Evolutionary conservation across 1,284 basidiomycete genomes (phyloP), one percentile per base, ranked within the genome.

Genomic region (Exsudoporus floridanus): DNA sequence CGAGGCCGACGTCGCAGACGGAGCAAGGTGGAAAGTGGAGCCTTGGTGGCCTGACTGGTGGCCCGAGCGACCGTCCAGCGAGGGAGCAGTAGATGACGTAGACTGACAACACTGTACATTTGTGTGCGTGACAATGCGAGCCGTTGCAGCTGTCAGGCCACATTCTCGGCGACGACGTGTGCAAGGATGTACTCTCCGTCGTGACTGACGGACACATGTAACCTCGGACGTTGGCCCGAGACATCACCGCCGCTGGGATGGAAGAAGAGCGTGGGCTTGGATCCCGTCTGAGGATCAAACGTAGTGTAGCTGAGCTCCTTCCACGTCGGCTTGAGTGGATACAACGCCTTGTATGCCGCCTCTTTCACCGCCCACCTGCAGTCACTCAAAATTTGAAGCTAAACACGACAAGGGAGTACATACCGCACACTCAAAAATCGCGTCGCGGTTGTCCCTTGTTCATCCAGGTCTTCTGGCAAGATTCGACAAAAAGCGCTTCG

Each of bases 321-420:
- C 92, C 92, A 94, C 2, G 79, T 81, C n/a, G 88, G 80, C 19
- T 68, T 73, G 37, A 78, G 63, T 2, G 89, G 86, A 61, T 84
- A 92, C 50, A 94, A 64, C 0, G 94, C 91, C 69, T 97, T 96
- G 75, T 94, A 95, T 0, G 88, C 84, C 0, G 94, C 91, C 73
- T 96, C 94, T 65, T 97, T 97, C 33, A 89, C 77, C 41, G 85
- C 80, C 90, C 90, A 94, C 31, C 90, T 93, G 54, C 21, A 6
- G n/a, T 10, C 10, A 12, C 41, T 54, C 12, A 55, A 33, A 21
- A 14, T 5, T 5, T 30, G 21, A 33, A 9, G 27, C 33, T 27
- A 2, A 12, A 34, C 31, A 27, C 5, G 27, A 40, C 42, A 31
- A 49, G 16, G 14, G 13, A 19, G 43, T 21, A 52, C 41, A 30